A percentile compares a stretch with the other conserved stretches of the same genome.
phyloP scores from a whole-genome alignment of 2,329 filamentous ascomycete genomes.

The Penicillium expansum region DNA sequence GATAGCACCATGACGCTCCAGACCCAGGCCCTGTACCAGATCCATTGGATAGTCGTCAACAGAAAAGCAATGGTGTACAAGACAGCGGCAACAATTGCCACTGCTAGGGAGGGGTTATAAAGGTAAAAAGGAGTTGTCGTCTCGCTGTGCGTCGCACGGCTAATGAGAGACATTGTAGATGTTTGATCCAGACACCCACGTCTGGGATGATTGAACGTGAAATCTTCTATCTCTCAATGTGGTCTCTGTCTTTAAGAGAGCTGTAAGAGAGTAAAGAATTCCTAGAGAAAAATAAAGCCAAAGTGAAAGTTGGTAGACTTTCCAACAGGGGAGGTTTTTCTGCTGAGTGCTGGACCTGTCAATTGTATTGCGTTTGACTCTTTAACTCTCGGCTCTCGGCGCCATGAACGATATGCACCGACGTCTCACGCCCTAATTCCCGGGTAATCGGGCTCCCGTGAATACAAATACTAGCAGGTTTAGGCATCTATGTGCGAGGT shows the following conservation, averaged over 20 bases:
- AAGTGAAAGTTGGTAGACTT: not conserved
- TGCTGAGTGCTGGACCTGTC: not conserved
- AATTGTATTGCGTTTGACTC: not conserved
- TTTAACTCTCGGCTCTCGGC: not conserved
- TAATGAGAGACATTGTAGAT: not conserved
- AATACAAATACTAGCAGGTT: not conserved
- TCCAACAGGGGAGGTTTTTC: not conserved
- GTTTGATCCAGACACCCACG: not conserved
- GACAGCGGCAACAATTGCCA: slow-evolving; percentile 29
- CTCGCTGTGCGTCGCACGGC: not conserved
- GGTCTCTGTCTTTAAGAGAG: not conserved
- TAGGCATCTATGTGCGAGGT: not conserved
- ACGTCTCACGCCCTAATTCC: not conserved
- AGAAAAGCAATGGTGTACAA: slow-evolving; percentile 29
- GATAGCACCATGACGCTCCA: slow-evolving; percentile 36
- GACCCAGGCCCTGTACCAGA: slow-evolving; percentile 33
- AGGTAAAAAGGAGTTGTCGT: slow-evolving; percentile 16
- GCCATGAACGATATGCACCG: not conserved
- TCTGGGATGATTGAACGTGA: not conserved
- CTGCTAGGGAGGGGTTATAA: slow-evolving; percentile 31
- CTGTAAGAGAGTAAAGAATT: not conserved
- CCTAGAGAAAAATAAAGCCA: not conserved
- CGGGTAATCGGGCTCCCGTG: not conserved
- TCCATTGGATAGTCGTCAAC: slow-evolving; percentile 30
- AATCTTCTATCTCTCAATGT: not conserved